A percentile compares a stretch with the other conserved stretches of the same genome.
These are phyloP conservation scores for Citrus sp. DNA, from an alignment of 345 rosid species.

Conservation along the genomic window DNA sequence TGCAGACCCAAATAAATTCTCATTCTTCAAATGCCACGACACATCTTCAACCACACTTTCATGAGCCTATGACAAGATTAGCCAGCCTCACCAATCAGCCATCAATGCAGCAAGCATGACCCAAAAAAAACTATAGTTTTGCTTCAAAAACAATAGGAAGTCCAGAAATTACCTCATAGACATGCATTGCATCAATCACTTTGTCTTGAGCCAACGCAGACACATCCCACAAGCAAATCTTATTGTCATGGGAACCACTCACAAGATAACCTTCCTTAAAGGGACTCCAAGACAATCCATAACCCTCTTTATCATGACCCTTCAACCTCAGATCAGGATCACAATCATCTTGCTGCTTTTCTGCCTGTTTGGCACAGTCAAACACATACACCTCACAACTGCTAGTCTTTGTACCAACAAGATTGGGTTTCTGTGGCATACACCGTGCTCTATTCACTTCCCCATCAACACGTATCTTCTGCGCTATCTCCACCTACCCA, in stretches of 20 bases:
- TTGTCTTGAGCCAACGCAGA: conserved; percentile 54
- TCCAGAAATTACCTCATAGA: conserved; percentile 55
- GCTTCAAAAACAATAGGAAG: not conserved
- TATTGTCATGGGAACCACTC: conserved; percentile 85
- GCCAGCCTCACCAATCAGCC: conserved; percentile 14
- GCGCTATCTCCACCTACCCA: conserved; percentile 69
- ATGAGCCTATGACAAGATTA: conserved; percentile 54
- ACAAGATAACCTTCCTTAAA: conserved; percentile 78
- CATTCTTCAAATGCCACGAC: conserved; percentile 87
- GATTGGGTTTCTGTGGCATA: conserved; percentile 76
- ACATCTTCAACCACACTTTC: conserved; percentile 76
- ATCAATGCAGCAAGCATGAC: not conserved
- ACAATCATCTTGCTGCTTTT: conserved; percentile 40
- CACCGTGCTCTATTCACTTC: conserved; percentile 90
- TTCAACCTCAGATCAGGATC: conserved; percentile 80
- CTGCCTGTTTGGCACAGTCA: conserved; percentile 59
- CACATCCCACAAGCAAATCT: conserved; percentile 89
- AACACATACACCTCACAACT: conserved; percentile 74
- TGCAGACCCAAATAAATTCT: conserved; percentile 75
- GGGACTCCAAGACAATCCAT: conserved; percentile 91
- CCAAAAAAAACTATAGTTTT: not conserved
- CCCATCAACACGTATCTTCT: conserved; percentile 78
- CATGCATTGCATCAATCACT: conserved; percentile 57
- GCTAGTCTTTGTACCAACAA: conserved; percentile 81
- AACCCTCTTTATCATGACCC: conserved; percentile 95